Evolutionary conservation across 768 basidiomycete genomes (phyloP).

Genomic region (Trametes cubensis): DNA sequence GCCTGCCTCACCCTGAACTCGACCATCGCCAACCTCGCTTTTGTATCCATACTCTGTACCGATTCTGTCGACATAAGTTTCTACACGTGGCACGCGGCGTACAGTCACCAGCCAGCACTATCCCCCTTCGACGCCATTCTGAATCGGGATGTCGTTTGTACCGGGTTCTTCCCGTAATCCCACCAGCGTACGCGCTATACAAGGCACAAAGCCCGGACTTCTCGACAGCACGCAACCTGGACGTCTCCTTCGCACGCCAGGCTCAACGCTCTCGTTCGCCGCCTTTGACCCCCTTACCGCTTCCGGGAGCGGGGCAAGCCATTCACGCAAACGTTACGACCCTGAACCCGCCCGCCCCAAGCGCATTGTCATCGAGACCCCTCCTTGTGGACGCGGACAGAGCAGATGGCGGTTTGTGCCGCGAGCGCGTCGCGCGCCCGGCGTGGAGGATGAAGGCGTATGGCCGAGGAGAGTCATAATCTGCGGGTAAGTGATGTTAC

Average conservation of each 20-base stretch:
- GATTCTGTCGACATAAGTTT: too few species aligned
- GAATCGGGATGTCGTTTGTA: slow-evolving; percentile 22
- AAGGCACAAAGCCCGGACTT: slow-evolving; percentile 60
- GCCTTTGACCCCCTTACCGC: slow-evolving; percentile 74
- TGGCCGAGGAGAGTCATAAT: slow-evolving; percentile 72
- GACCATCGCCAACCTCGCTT: neutral
- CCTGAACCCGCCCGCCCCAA: slow-evolving; percentile 59
- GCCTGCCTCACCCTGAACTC: neutral
- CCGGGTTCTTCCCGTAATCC: slow-evolving; percentile 16
- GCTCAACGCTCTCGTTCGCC: slow-evolving; percentile 70
- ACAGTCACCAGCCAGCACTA: neutral
- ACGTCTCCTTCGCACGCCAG: slow-evolving; percentile 61
- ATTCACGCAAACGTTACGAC: slow-evolving; percentile 46
- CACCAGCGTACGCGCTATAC: slow-evolving; percentile 20
- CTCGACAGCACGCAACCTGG: slow-evolving; percentile 64
- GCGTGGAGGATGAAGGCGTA: slow-evolving; percentile 62
- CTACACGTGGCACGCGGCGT: neutral
- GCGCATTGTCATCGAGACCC: slow-evolving; percentile 74
- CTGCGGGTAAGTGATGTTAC: slow-evolving; percentile 58
- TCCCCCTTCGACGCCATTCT: neutral
- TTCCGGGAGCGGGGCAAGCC: slow-evolving; percentile 36
- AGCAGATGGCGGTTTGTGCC: slow-evolving; percentile 80
- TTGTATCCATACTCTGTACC: neutral
- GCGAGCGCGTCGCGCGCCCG: slow-evolving; percentile 58
- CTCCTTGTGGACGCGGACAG: slow-evolving; percentile 47